Percentiles rank a stretch among this genome's conserved stretches.
These are phyloP conservation scores for Yamadazyma takamatsuzukensis DNA, from an alignment of 805 yeast species.

Conservation along the genomic window DNA sequence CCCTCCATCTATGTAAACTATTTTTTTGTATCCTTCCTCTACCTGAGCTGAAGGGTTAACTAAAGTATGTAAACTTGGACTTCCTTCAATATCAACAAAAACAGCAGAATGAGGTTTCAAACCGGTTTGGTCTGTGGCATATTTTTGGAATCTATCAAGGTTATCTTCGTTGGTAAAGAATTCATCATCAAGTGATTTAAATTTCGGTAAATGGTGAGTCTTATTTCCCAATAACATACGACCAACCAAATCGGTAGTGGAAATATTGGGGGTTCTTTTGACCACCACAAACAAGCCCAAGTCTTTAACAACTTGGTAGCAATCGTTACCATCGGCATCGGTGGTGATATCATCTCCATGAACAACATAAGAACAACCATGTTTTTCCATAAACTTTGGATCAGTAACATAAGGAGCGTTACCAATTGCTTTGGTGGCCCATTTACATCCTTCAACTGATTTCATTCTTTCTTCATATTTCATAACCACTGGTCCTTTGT, in stretches of 20 bases:
- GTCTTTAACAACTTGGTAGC: constrained; percentile 80
- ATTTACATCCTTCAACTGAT: constrained; percentile 89
- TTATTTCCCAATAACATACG: constrained; percentile 68
- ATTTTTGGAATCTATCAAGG: constrained; percentile 42
- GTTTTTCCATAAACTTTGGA: constrained; percentile 70
- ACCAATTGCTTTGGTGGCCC: constrained; percentile 72
- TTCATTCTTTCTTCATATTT: constrained; percentile 66
- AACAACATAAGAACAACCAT: constrained; percentile 84
- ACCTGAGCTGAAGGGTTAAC: constrained; percentile 29
- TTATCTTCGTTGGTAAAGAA: constrained; percentile 32
- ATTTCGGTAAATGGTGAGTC: constrained; percentile 47
- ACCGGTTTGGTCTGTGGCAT: constrained; percentile 67
- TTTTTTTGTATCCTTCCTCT: constrained; percentile 14
- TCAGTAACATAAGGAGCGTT: constrained; percentile 93
- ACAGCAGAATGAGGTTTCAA: constrained; percentile 56
- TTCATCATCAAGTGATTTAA: constrained; percentile 17
- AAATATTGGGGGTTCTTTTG: constrained; percentile 88
- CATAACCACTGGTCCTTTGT: constrained; percentile 97
- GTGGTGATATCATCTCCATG: constrained; percentile 98
- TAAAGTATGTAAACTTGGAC: constrained; percentile 21
- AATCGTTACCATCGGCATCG: constrained; percentile 92
- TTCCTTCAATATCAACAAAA: constrained; percentile 30
- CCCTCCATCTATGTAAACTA: constrained; percentile 71
- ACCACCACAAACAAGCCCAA: constrained; percentile 87
- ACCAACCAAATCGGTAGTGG: constrained; percentile 92